Evolutionary conservation across 2,329 filamentous ascomycete genomes (phyloP).

Genomic region (Fusarium odoratissimum): DNA sequence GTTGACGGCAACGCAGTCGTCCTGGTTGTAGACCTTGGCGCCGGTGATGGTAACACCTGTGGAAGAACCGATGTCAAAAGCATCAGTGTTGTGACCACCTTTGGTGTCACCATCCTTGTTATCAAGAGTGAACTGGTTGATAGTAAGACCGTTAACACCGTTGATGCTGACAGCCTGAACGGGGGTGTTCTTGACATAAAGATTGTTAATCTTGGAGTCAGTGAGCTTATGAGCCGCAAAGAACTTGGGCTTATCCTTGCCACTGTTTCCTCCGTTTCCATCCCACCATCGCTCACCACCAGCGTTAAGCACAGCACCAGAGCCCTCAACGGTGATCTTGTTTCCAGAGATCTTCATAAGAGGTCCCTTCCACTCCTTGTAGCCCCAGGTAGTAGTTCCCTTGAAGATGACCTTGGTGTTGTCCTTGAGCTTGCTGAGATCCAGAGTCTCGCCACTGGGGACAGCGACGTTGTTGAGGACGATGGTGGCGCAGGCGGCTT

Average conservation of each 20-base stretch:
- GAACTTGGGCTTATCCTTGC: constrained; percentile 42
- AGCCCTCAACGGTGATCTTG: constrained; percentile 39
- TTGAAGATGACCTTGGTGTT: constrained; percentile 41
- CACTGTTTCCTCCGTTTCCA: constrained; percentile 32
- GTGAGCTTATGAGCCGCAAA: constrained; percentile 39
- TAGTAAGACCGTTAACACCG: constrained; percentile 48
- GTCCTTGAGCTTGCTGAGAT: constrained; percentile 36
- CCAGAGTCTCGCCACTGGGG: constrained; percentile 35
- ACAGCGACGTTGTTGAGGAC: constrained; percentile 30
- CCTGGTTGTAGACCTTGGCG: constrained; percentile 68
- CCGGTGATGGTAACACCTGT: constrained; percentile 62
- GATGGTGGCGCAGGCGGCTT: constrained; percentile 35
- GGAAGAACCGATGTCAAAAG: constrained; percentile 66
- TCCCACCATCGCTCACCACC: constrained; percentile 42
- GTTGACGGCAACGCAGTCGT: constrained; percentile 70
- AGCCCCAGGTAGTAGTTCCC: constrained; percentile 40
- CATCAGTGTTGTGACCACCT: constrained; percentile 66
- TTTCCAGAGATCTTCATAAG: constrained; percentile 36
- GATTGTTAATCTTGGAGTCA: constrained; percentile 49
- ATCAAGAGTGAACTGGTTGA: constrained; percentile 54
- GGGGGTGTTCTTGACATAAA: constrained; percentile 57
- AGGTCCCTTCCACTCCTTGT: constrained; percentile 42
- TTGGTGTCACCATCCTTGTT: constrained; percentile 51
- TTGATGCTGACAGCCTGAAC: constrained; percentile 56
- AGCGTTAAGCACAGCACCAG: constrained; percentile 35